Evolutionary conservation across 163 green algal genomes (phyloP).

Genomic region (Volvox carteri): DNA sequence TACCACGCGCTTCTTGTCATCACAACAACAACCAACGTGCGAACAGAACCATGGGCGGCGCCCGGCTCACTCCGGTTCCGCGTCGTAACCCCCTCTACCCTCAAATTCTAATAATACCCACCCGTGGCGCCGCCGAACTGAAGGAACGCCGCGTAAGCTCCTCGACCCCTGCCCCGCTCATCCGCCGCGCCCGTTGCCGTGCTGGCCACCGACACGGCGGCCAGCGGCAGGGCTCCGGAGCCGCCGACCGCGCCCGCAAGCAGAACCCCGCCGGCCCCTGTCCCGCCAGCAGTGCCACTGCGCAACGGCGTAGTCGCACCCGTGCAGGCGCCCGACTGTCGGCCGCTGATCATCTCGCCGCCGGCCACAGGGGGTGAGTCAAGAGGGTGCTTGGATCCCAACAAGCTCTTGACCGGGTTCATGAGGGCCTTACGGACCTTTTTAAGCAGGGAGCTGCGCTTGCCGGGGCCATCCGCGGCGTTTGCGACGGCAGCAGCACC

Average conservation of each 20-base stretch:
- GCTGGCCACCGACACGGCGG: neutral
- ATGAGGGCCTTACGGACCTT: slow-evolving; percentile 44
- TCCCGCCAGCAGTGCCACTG: neutral
- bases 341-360: neutral
- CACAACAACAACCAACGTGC: too few relatives aligned
- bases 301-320: neutral
- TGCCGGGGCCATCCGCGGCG: neutral
- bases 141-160: slow-evolving; percentile 65
- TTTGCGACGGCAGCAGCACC: neutral
- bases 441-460: neutral
- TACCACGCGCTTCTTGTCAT: too few relatives aligned
- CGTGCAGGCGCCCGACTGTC: neutral
- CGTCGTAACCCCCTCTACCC: neutral
- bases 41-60: too few relatives aligned
- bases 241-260: neutral
- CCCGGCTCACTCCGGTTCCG: neutral
- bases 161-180: slow-evolving; percentile 55
- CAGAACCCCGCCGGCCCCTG: too few relatives aligned
- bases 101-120: neutral
- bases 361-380: neutral
- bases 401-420: slow-evolving; percentile 31
- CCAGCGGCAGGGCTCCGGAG: neutral
- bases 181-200: neutral
- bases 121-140: slow-evolving; percentile 26
- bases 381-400: neutral